Base-by-base conservation (phyloP, 805 yeast genomes). In the Isabelozyma rhagii region DNA sequence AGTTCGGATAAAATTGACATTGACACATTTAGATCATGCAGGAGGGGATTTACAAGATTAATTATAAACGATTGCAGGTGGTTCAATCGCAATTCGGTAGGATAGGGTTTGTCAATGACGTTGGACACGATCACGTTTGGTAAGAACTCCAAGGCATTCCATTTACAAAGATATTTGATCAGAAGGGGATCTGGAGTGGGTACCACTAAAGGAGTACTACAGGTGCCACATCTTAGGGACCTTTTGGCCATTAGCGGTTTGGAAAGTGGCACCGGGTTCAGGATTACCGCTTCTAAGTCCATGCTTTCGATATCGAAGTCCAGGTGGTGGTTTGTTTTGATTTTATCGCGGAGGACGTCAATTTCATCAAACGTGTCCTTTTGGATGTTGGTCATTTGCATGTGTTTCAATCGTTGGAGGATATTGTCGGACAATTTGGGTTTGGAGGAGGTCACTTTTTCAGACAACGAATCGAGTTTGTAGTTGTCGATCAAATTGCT, bases 61-160 rank as follows among this genome's bases (percentile, higher is more conserved):
- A 73, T 44, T 11, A 65, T 51, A 40, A 68, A 61, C 9, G 54
- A 48, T 9, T 56, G 48, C 31, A 49, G 61, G 5, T 49, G 31
- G 8, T 57, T 61, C 17, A 50, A 39, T 8, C 28, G 34, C 17
- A 57, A 39, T 2, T n/a, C 36, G n/a, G 49, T 50, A 13, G 48
- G 55, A 39, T 29, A 48, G 36, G 28, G 21, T 31, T 31, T 49
- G 39, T 44, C 48, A 29, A 48, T 13, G 7, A 50, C 50, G n/a
- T 59, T 56, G n/a, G 64, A 56, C 45, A 60, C 42, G 39, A 49
- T 55, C 1, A 71, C 46, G 5, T 55, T 51, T 14, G 78, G 77
- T 49, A 72, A 43, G 31, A 58, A 62, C 39, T 73, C 77, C 6
- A 62, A 50, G 3, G 75, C 75, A 45, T 65, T 61, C 54, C 62